Conservation (phyloP, 2,329 filamentous ascomycete species). For the Ophiobolus disseminans region DNA sequence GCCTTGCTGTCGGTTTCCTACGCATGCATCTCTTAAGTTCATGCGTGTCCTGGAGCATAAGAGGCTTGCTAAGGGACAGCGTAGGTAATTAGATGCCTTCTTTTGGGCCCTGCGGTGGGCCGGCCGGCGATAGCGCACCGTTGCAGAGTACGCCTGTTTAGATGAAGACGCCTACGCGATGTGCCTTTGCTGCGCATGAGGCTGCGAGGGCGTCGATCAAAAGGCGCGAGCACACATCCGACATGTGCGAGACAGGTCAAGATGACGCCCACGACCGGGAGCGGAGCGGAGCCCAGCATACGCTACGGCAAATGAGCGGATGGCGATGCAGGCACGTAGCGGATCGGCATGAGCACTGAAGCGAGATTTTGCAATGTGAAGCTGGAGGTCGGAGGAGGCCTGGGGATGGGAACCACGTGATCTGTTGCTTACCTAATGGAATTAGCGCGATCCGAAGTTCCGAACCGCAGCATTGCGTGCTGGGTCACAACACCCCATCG, state of each 20-base stretch:
- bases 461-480: neutral
- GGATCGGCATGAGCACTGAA: constrained; percentile 22
- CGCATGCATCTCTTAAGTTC: constrained; percentile 34
- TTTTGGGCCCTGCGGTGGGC: constrained; percentile 28
- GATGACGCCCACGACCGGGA: constrained; percentile 17
- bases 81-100: constrained; percentile 21
- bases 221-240: constrained; percentile 15
- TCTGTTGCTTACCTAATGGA: neutral
- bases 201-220: constrained; percentile 17
- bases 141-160: constrained; percentile 18
- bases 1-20: constrained; percentile 35
- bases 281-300: constrained; percentile 15
- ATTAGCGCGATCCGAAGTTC: neutral
- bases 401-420: constrained; percentile 8
- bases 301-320: constrained; percentile 15
- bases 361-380: constrained; percentile 10
- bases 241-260: constrained; percentile 7
- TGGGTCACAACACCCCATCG: constrained; percentile 5
- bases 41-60: constrained; percentile 35
- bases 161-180: constrained; percentile 19
- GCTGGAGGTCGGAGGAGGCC: neutral
- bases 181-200: constrained; percentile 18
- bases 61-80: constrained; percentile 25
- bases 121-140: constrained; percentile 23
- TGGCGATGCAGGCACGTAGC: constrained; percentile 17